Conservation (phyloP, 257 asterid species). For the Solanum megistacrolobum region DNA sequence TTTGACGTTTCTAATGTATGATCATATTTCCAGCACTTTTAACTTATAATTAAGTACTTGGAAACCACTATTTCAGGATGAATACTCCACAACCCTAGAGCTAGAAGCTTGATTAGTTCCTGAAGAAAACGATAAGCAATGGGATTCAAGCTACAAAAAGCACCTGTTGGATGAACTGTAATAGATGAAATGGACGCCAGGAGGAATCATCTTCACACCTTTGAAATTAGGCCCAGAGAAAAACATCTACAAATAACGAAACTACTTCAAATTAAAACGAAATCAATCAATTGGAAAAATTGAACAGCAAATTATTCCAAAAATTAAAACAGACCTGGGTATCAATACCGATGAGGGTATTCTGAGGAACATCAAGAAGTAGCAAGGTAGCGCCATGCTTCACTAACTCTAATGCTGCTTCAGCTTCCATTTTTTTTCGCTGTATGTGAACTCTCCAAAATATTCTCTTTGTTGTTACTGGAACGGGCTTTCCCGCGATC, state of each 20-base stretch:
- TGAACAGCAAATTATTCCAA: not conserved
- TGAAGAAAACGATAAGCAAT: not conserved
- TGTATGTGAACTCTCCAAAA: not conserved
- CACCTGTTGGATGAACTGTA: slow-evolving; percentile 74
- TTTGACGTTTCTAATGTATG: not conserved
- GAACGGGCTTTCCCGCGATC: not conserved
- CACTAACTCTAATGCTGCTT: slow-evolving; percentile 55
- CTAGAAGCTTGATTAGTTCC: not conserved
- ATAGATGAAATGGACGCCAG: slow-evolving; percentile 75
- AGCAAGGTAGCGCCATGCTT: slow-evolving; percentile 65
- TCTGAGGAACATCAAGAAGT: slow-evolving; percentile 72
- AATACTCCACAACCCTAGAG: not conserved
- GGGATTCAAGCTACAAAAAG: not conserved
- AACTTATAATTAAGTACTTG: not conserved
- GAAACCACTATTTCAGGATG: not conserved
- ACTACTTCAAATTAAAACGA: not conserved
- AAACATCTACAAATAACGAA: slow-evolving; percentile 40
- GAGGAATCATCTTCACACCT: slow-evolving; percentile 94
- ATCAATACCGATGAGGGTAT: slow-evolving; percentile 79
- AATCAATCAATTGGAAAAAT: not conserved
- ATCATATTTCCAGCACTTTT: not conserved
- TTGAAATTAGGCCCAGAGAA: slow-evolving; percentile 77
- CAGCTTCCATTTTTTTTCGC: slow-evolving; percentile 45
- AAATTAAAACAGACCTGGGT: slow-evolving; percentile 37
- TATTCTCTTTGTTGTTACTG: not conserved